Conservation (phyloP, 106 monocot species). For the Iris macrosiphon region DNA sequence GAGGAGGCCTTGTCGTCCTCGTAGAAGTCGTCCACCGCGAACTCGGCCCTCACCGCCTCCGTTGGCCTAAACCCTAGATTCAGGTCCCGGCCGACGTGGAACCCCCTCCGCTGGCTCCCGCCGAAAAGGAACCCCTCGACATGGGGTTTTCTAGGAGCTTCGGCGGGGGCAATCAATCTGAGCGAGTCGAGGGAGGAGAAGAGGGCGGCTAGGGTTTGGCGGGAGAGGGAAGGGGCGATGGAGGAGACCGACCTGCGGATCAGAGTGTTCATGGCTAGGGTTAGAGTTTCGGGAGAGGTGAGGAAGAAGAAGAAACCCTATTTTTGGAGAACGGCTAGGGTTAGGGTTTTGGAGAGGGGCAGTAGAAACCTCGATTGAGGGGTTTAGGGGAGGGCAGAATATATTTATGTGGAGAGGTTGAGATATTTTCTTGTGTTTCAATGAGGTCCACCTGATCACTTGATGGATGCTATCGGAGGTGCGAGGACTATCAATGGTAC, state of each 20-base stretch:
- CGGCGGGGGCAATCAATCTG: not conserved
- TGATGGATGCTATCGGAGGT: no score
- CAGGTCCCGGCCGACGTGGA: slow-evolving; percentile 33
- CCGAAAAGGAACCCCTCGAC: no score
- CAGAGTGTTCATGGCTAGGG: slow-evolving; percentile 23
- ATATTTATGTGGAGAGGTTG: slow-evolving; percentile 18
- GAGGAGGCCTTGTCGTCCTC: slow-evolving; percentile 35
- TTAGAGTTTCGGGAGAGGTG: no score
- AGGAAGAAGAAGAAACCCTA: not conserved
- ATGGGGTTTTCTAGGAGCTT: not conserved
- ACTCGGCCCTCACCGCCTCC: slow-evolving; percentile 34
- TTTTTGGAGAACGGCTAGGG: not conserved
- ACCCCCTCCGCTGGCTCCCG: slow-evolving; percentile 15
- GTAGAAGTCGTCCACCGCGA: slow-evolving; percentile 44
- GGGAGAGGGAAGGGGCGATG: slow-evolving; percentile 16
- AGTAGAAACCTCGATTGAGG: slow-evolving; percentile 2
- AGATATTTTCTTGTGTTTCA: no score
- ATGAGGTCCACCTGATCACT: no score
- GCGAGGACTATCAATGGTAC: no score
- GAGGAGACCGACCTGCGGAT: slow-evolving; percentile 34
- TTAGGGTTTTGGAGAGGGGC: slow-evolving; percentile 26
- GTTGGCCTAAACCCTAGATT: slow-evolving; percentile 41
- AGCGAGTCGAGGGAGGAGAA: slow-evolving; percentile 8
- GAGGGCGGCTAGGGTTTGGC: slow-evolving; percentile 20
- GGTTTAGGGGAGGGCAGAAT: not conserved